Evolutionary conservation across 768 basidiomycete genomes (phyloP).

Genomic region (Hericium rajendrae): DNA sequence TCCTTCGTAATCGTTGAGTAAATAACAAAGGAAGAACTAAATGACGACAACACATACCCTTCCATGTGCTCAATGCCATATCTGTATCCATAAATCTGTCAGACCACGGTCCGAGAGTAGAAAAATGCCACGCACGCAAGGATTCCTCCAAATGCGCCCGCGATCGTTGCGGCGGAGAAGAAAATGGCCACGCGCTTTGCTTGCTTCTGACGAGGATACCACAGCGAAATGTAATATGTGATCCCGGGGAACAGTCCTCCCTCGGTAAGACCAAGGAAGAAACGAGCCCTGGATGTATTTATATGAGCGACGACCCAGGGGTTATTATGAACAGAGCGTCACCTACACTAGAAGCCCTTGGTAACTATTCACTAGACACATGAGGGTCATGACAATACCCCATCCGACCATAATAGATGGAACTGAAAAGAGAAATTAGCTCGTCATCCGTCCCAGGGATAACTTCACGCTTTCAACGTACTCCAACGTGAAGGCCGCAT

Average conservation of each 20-base stretch:
- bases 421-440: constrained; percentile 21
- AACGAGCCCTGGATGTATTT: constrained; percentile 21
- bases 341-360: constrained; percentile 24
- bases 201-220: constrained; percentile 53
- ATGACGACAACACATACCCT: constrained; percentile 19
- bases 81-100: background rate
- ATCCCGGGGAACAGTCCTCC: constrained; percentile 32
- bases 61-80: constrained; percentile 36
- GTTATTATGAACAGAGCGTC: background rate
- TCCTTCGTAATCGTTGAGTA: constrained; percentile 8
- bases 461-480: constrained; percentile 10
- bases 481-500: constrained; percentile 27
- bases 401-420: constrained; percentile 30
- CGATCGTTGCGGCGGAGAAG: constrained; percentile 51
- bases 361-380: constrained; percentile 28
- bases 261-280: constrained; percentile 39
- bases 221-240: constrained; percentile 40
- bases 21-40: background rate
- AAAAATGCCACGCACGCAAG: constrained; percentile 24
- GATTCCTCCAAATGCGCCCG: constrained; percentile 40
- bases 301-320: background rate
- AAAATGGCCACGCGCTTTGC: constrained; percentile 52
- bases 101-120: background rate
- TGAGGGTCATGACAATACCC: constrained; percentile 30
- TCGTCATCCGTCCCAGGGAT: background rate